These are phyloP conservation scores for Medakamo hakoo DNA, from an alignment of 139 green algal genomes.

Conservation along the genomic window DNA sequence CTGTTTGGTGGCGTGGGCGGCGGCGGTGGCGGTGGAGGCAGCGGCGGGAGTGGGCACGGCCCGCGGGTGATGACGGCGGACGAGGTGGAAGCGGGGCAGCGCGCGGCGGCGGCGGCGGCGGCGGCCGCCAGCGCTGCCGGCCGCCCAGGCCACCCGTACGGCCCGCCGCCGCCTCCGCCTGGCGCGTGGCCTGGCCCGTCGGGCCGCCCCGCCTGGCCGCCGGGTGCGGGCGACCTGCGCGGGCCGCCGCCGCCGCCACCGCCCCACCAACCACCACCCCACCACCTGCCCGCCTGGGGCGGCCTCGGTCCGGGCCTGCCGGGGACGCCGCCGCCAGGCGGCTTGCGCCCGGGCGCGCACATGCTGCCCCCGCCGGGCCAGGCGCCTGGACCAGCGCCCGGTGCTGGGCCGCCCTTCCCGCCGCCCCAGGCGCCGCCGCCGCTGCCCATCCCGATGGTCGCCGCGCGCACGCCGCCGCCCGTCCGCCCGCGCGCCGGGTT, in stretches of 20 bases:
- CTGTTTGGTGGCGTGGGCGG: too few species aligned
- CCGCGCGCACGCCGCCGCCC: background rate
- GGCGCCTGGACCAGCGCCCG: background rate
- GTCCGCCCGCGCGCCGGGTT: constrained; percentile 10
- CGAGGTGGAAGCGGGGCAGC: background rate
- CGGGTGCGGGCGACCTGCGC: background rate
- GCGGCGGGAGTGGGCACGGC: too few species aligned
- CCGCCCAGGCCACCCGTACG: background rate
- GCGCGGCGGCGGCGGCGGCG: too few species aligned
- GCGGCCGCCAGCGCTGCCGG: too few species aligned
- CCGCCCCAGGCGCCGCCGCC: background rate
- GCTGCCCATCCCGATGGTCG: background rate
- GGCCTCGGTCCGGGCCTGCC: too few species aligned
- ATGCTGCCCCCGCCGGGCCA: background rate
- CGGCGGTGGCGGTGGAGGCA: too few species aligned
- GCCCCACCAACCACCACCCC: background rate
- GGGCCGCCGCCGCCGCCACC: background rate
- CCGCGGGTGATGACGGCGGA: background rate
- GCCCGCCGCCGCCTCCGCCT: too few species aligned
- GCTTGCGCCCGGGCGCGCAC: background rate
- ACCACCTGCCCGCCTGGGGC: too few species aligned
- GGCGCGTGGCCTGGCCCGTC: background rate
- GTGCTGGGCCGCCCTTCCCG: background rate
- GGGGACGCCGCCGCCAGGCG: background rate
- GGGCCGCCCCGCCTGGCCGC: background rate